Conservation (phyloP, 805 yeast genomes). For the Metschnikowia gelsemii region DNA sequence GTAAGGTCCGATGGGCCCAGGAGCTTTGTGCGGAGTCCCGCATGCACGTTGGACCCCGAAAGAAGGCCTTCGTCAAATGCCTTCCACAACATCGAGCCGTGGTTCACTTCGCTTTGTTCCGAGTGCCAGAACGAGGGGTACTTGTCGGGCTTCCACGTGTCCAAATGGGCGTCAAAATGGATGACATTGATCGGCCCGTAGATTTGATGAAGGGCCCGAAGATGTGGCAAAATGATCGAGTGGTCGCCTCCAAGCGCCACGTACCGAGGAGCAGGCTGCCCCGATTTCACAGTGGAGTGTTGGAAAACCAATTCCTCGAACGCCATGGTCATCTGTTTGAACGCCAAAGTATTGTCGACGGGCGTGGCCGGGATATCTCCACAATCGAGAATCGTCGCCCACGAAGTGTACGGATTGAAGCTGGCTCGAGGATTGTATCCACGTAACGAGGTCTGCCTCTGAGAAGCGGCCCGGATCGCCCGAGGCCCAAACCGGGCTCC, state of each 20-base stretch:
- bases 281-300: too few relatives aligned
- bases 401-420: slow-evolving; percentile 52
- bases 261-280: slow-evolving; percentile 43
- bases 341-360: slow-evolving; percentile 55
- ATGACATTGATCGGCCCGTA: slow-evolving; percentile 72
- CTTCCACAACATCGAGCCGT: slow-evolving; percentile 86
- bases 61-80: slow-evolving; percentile 69
- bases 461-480: slow-evolving; percentile 66
- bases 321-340: slow-evolving; percentile 53
- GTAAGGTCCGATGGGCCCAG: slow-evolving; percentile 57
- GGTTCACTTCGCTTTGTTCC: slow-evolving; percentile 63
- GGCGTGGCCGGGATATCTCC: slow-evolving; percentile 60
- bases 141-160: slow-evolving; percentile 74
- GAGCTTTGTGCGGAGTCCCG: slow-evolving; percentile 73
- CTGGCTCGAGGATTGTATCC: slow-evolving; percentile 71
- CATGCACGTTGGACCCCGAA: slow-evolving; percentile 61
- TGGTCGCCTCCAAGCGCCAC: slow-evolving; percentile 85
- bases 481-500: slow-evolving; percentile 86
- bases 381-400: slow-evolving; percentile 52
- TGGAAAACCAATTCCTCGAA: slow-evolving; percentile 56
- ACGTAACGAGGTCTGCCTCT: slow-evolving; percentile 64
- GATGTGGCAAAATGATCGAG: slow-evolving; percentile 68
- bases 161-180: slow-evolving; percentile 84
- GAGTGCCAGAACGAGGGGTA: slow-evolving; percentile 64
- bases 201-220: slow-evolving; percentile 57